Percentiles rank a stretch among this genome's conserved stretches.
Evolutionary conservation across 805 yeast species (phyloP).

Genomic region (Saccharomycopsis sp.): DNA sequence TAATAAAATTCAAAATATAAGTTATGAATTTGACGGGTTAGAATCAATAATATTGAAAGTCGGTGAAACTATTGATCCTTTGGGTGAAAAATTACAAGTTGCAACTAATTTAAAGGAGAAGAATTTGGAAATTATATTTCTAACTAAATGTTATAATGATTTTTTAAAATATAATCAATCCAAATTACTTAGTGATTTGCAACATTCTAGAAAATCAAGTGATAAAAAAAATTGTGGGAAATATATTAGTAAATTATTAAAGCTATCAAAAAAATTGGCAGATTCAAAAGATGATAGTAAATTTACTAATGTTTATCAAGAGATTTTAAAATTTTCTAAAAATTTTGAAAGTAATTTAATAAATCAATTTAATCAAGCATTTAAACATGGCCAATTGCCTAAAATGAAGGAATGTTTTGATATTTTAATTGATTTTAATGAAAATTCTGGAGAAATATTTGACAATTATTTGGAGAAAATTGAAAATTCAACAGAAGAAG

Average conservation of each 20-base stretch:
- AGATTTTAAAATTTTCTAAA: slow-evolving; percentile 68
- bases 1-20: slow-evolving; percentile 39
- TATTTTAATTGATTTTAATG: slow-evolving; percentile 72
- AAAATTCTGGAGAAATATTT: slow-evolving; percentile 67
- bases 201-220: slow-evolving; percentile 36
- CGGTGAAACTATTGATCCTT: slow-evolving; percentile 53
- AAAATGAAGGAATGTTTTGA: slow-evolving; percentile 72
- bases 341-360: slow-evolving; percentile 66
- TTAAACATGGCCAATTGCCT: slow-evolving; percentile 57
- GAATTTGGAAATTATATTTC: slow-evolving; percentile 61
- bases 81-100: slow-evolving; percentile 60
- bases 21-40: slow-evolving; percentile 41
- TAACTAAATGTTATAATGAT: slow-evolving; percentile 70
- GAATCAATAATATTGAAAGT: slow-evolving; percentile 51
- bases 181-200: slow-evolving; percentile 50
- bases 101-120: slow-evolving; percentile 69
- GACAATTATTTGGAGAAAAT: slow-evolving; percentile 78
- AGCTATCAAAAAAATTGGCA: slow-evolving; percentile 16
- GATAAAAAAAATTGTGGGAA: slow-evolving; percentile 63
- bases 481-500: slow-evolving; percentile 39
- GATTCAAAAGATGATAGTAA: not conserved
- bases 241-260: slow-evolving; percentile 18
- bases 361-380: slow-evolving; percentile 66
- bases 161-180: slow-evolving; percentile 52
- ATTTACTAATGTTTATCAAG: slow-evolving; percentile 27